Evolutionary conservation across 1,139 yeast species (phyloP).

Genomic region (Diutina pseudorugosa): DNA sequence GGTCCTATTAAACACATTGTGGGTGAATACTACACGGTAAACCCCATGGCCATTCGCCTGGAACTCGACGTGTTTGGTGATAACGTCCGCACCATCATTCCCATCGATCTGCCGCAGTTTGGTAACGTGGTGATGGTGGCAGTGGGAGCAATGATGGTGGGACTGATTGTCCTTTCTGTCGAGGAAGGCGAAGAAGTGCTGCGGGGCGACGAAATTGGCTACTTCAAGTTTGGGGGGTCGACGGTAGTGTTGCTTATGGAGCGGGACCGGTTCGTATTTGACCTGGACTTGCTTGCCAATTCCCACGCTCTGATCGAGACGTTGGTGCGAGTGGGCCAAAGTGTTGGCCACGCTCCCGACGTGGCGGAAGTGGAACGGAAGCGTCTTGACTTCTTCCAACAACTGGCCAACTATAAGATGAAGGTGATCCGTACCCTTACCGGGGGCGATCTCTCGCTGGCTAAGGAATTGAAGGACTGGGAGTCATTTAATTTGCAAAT

Average conservation of each 20-base stretch:
- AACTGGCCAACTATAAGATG: constrained; percentile 36
- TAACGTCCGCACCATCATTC: constrained; percentile 66
- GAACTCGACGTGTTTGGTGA: constrained; percentile 88
- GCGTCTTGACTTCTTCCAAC: constrained; percentile 32
- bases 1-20: constrained; percentile 57
- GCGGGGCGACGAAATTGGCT: constrained; percentile 82
- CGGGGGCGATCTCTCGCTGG: constrained; percentile 31
- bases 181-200: constrained; percentile 42
- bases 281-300: constrained; percentile 59
- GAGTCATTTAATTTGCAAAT: neutral
- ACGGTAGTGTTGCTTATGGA: constrained; percentile 55
- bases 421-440: constrained; percentile 51
- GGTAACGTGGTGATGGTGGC: constrained; percentile 72
- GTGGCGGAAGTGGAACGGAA: constrained; percentile 38
- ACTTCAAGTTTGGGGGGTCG: constrained; percentile 93
- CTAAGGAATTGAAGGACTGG: constrained; percentile 3
- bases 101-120: constrained; percentile 60
- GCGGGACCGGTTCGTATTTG: constrained; percentile 36
- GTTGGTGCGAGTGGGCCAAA: constrained; percentile 78
- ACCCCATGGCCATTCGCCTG: constrained; percentile 92
- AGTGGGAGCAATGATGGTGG: constrained; percentile 99
- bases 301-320: constrained; percentile 69
- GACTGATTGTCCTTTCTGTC: constrained; percentile 71
- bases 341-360: constrained; percentile 64
- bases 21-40: constrained; percentile 92